Percentiles rank a stretch among this genome's conserved stretches.
phyloP scores from a whole-genome alignment of 805 yeast species.

The Kuraishia piskuri region DNA sequence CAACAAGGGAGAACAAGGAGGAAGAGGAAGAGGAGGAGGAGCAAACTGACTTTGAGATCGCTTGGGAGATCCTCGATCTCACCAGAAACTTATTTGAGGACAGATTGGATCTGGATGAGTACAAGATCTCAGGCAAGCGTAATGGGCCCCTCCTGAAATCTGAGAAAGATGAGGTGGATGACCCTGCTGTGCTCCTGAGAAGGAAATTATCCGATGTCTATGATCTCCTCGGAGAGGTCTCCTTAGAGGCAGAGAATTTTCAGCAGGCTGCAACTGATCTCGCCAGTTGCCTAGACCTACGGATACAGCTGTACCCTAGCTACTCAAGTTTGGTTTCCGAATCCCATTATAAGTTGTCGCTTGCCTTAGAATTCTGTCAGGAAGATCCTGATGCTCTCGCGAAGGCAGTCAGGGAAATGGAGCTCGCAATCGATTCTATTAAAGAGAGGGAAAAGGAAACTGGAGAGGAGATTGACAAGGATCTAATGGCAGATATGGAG shows the following conservation, averaged over 20 bases:
- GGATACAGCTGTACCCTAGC: slow-evolving; percentile 42
- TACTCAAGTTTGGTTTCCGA: slow-evolving; percentile 59
- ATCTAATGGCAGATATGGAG: slow-evolving; percentile 45
- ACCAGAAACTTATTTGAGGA: slow-evolving; percentile 60
- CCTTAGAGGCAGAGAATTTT: slow-evolving; percentile 85
- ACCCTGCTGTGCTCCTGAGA: slow-evolving; percentile 27
- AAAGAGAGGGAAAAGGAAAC: slow-evolving; percentile 27
- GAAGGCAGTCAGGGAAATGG: slow-evolving; percentile 38
- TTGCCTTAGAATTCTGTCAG: slow-evolving; percentile 67
- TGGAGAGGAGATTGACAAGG: slow-evolving; percentile 33
- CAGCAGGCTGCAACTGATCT: slow-evolving; percentile 70
- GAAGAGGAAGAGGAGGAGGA: slow-evolving; percentile 28
- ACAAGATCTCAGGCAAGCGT: slow-evolving; percentile 5
- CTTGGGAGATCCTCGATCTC: slow-evolving; percentile 81
- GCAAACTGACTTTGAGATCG: slow-evolving; percentile 73
- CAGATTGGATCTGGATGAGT: slow-evolving; percentile 21
- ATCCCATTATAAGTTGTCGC: slow-evolving; percentile 70
- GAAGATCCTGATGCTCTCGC: slow-evolving; percentile 38
- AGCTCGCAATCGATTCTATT: slow-evolving; percentile 33
- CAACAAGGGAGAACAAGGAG: slow-evolving; percentile 14
- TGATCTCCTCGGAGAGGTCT: slow-evolving; percentile 81
- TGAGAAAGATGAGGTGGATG: slow-evolving; percentile 14
- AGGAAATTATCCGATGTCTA: slow-evolving; percentile 64
- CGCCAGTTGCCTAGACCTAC: slow-evolving; percentile 42
- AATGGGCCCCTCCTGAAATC: slow-evolving; percentile 9